These are phyloP conservation scores for Kwoniella europaea DNA, from an alignment of 768 basidiomycete genomes.

Conservation along the genomic window DNA sequence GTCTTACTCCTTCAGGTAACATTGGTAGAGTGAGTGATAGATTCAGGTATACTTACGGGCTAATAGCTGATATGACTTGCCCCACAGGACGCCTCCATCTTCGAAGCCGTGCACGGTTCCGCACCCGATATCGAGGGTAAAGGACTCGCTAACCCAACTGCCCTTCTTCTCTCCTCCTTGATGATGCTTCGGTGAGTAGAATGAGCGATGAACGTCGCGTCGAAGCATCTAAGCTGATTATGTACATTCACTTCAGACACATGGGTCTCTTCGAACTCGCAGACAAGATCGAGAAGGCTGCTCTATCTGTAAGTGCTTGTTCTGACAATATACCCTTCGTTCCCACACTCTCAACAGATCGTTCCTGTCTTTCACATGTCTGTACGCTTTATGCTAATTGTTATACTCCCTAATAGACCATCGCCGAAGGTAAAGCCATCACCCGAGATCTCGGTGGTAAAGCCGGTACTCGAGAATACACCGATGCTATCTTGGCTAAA, in stretches of 20 bases:
- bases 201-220: background rate
- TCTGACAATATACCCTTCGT: background rate
- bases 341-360: too few species aligned
- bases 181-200: constrained; percentile 90
- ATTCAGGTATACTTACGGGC: background rate
- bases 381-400: background rate
- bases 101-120: constrained; percentile 98
- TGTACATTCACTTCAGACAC: constrained; percentile 65
- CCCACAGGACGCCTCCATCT: constrained; percentile 90
- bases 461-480: constrained; percentile 86
- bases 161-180: constrained; percentile 86
- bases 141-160: constrained; percentile 91
- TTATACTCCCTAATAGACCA: constrained; percentile 67
- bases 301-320: constrained; percentile 70
- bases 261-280: constrained; percentile 88
- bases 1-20: constrained; percentile 95
- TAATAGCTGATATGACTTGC: background rate
- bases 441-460: constrained; percentile 96
- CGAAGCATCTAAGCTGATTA: background rate
- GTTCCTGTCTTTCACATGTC: background rate
- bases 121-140: constrained; percentile 97
- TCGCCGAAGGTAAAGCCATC: constrained; percentile 92
- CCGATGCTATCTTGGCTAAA: constrained; percentile 80
- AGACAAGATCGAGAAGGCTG: constrained; percentile 86
- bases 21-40: constrained; percentile 76